Evolutionary conservation across 345 rosid genomes (phyloP).

Genomic region (Pistacia vera): DNA sequence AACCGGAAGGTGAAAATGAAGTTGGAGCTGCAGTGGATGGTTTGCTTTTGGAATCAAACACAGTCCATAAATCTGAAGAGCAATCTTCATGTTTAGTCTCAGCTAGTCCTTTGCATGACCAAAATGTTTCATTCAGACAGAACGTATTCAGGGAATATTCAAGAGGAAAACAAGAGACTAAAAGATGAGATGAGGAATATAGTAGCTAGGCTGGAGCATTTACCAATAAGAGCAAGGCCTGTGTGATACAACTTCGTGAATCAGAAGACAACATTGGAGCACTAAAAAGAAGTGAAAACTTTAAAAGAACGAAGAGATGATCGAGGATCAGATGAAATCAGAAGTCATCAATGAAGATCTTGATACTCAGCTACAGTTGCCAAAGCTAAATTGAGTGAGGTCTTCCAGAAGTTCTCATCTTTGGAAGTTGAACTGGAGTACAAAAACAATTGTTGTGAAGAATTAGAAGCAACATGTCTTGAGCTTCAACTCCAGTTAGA

Average conservation of each 20-base stretch:
- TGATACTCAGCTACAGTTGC: constrained; percentile 75
- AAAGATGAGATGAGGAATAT: constrained; percentile 44
- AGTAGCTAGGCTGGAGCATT: constrained; percentile 42
- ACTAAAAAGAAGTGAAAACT: constrained; percentile 52
- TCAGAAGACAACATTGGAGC: constrained; percentile 46
- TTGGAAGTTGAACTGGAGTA: constrained; percentile 89
- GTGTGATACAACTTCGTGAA: constrained; percentile 42
- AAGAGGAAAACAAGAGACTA: constrained; percentile 45
- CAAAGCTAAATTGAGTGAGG: constrained; percentile 66
- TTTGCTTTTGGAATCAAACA: constrained; percentile 23
- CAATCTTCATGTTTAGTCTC: constrained; percentile 17
- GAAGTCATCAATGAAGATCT: constrained; percentile 81
- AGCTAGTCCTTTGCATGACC: constrained; percentile 16
- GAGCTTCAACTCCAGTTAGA: constrained; percentile 94
- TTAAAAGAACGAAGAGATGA: constrained; percentile 50
- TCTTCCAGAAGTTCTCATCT: constrained; percentile 67
- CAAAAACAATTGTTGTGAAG: constrained; percentile 76
- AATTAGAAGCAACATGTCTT: constrained; percentile 81
- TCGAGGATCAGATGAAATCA: constrained; percentile 72
- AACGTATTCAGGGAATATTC: constrained; percentile 21
- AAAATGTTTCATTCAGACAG: constrained; percentile 10
- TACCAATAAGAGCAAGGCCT: constrained; percentile 34
- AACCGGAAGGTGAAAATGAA: constrained; percentile 27
- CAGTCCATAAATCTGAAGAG: constrained; percentile 14
- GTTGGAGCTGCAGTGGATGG: constrained; percentile 16